Evolutionary conservation across 1,284 basidiomycete genomes (phyloP).

Genomic region (Gymnopus androsaceus): DNA sequence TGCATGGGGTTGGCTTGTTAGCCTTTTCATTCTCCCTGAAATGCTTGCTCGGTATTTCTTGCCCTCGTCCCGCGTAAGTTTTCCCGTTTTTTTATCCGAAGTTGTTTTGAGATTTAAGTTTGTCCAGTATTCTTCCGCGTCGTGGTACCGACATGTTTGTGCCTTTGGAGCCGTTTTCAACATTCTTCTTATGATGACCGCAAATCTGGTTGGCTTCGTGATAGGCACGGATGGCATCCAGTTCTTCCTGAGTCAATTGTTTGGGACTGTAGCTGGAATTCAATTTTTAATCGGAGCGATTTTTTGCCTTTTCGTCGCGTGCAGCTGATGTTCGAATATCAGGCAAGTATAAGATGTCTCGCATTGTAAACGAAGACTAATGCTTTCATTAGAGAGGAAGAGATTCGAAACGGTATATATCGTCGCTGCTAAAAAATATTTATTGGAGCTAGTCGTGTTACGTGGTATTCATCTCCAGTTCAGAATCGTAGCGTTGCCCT

Average conservation of each 20-base stretch:
- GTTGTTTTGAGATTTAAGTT: too few species aligned
- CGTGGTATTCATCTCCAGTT: too few species aligned
- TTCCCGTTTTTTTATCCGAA: conserved; percentile 2
- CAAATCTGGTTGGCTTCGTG: conserved; percentile 96
- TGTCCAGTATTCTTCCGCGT: conserved; percentile 64
- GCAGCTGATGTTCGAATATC: conserved; percentile 97
- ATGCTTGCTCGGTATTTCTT: conserved; percentile 63
- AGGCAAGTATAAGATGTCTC: conserved; percentile 40
- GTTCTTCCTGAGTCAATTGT: conserved; percentile 70
- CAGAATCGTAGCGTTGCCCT: too few species aligned
- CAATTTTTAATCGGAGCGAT: conserved; percentile 67
- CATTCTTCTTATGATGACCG: conserved; percentile 88
- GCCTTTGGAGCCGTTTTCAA: conserved; percentile 87
- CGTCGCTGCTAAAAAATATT: conserved; percentile 66
- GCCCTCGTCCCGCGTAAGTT: conserved; percentile 65
- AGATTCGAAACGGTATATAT: conserved; percentile 60
- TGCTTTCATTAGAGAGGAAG: conserved; percentile 42
- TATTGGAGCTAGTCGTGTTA: too few species aligned
- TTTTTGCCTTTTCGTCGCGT: conserved; percentile 77
- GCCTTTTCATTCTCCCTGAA: conserved; percentile 90
- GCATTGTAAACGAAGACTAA: neutral
- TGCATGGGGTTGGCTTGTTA: conserved; percentile 97
- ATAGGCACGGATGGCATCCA: conserved; percentile 83
- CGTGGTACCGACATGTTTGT: conserved; percentile 88
- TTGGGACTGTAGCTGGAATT: conserved; percentile 67